Conservation (phyloP, 116 monocot genomes). For the Phalaenopsis hybrid region DNA sequence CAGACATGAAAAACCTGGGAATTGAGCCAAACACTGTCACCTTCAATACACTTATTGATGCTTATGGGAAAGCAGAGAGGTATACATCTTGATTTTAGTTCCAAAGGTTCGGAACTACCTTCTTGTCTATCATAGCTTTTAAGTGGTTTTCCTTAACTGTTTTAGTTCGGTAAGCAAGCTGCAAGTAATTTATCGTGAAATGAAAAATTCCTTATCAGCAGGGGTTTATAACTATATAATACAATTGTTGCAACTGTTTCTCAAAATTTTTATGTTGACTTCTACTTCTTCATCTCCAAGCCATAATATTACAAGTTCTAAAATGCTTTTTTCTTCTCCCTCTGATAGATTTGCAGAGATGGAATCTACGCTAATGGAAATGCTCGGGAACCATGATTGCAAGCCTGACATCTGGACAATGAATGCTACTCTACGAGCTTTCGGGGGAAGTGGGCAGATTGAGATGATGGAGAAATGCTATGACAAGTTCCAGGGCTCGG, state of each 20-base stretch:
- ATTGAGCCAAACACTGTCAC: conserved; percentile 75
- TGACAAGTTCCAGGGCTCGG: conserved; percentile 79
- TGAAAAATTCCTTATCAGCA: not conserved
- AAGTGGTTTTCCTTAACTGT: not conserved
- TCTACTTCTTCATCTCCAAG: not conserved
- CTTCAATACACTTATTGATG: conserved; percentile 89
- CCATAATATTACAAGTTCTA: not conserved
- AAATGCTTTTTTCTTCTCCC: not conserved
- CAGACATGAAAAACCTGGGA: conserved; percentile 58
- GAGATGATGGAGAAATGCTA: conserved; percentile 92
- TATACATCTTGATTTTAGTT: conserved; percentile 15
- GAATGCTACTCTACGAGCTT: conserved; percentile 88
- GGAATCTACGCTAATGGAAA: conserved; percentile 71
- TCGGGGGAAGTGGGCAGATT: conserved; percentile 85
- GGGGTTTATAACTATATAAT: not conserved
- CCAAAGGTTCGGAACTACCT: not conserved
- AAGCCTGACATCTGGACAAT: conserved; percentile 97
- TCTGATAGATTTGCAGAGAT: conserved; percentile 65
- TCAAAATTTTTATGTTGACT: not conserved
- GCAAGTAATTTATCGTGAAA: not conserved
- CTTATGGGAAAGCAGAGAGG: conserved; percentile 91
- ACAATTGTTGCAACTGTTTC: not conserved
- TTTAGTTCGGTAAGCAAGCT: not conserved
- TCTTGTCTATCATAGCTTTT: not conserved
- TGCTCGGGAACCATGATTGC: conserved; percentile 61